Percentiles rank a stretch among this genome's conserved stretches.
phyloP scores from a whole-genome alignment of 2,329 filamentous ascomycete genomes.

The Cladophialophora yegresii region DNA sequence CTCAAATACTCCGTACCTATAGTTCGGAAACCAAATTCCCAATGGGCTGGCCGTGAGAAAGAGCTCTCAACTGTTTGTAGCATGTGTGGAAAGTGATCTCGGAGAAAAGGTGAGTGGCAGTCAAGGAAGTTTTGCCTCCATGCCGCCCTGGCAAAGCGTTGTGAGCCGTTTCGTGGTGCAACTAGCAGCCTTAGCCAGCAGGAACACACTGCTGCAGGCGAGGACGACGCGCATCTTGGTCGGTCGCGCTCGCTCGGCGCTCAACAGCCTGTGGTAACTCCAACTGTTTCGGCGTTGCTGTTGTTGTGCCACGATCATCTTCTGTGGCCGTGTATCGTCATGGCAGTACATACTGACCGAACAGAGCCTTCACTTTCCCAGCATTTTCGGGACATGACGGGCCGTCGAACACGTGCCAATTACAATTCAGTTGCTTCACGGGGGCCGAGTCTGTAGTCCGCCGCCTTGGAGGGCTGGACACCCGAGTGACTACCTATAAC shows the following conservation, averaged over 20 bases:
- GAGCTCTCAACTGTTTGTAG: background rate
- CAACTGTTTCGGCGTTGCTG: background rate
- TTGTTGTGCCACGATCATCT: slow-evolving; percentile 1
- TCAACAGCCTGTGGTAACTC: slow-evolving; percentile 3
- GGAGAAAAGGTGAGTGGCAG: background rate
- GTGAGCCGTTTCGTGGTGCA: slow-evolving; percentile 26
- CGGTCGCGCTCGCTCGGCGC: background rate
- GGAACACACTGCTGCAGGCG: background rate
- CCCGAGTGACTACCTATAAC: background rate
- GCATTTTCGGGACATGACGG: background rate
- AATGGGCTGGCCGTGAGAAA: background rate
- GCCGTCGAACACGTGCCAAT: slow-evolving; percentile 18
- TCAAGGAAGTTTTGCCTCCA: slow-evolving; percentile 15
- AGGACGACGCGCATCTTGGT: background rate
- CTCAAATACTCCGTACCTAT: background rate
- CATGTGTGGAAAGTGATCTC: background rate
- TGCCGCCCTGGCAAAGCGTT: slow-evolving; percentile 16
- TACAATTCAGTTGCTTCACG: background rate
- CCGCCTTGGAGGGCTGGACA: too few species aligned
- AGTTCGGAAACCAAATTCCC: background rate
- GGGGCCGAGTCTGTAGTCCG: background rate
- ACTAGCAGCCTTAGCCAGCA: slow-evolving; percentile 13
- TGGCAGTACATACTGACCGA: background rate
- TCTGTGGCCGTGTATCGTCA: background rate
- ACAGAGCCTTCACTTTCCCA: background rate